Evolutionary conservation across 202 grass and related monocot species (phyloP), one percentile per base, ranked within the genome.

Genomic region (Digitaria exilis): DNA sequence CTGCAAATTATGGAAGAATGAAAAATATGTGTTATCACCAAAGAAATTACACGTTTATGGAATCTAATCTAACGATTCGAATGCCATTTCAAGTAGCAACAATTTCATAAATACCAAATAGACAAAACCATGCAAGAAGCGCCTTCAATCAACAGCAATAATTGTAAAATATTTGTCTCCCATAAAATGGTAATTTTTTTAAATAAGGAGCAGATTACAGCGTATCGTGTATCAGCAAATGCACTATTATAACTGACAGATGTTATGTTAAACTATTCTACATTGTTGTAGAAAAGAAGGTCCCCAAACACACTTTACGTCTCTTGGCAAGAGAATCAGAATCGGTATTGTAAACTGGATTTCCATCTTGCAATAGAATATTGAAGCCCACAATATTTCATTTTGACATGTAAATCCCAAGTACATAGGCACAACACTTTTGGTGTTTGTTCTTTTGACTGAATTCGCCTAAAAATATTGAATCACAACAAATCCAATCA

Each of bases 1-100:
- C 88, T 90, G 79, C 37, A 90, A 81, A 55, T 65, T 83, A 17
- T 24, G 25, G 80, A 72, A 61, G 37, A 57, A 64, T 65, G 65
- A 89, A 48, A 69, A 65, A 19, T 5, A 45, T 9, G 68, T 16
- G 10, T 49, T 60, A 88, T 39, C 28, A 48, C 22, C 12, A 74
- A 79, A 65, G 39, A 73, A 73, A 83, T 64, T 42, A 70, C 41
- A 72, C n/a, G 48, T 60, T 65, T 7, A 30, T 72, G 35, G 54
- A 76, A 12, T 49, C 31, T 13, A 26, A 72, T 48, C 22, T 12
- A 45, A 80, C 28, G 42, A 48, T 58, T 28, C 24, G 7, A 42
- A 46, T 73, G 75, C 15, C 54, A 66, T 65, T 85, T 64, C 12
- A 11, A 60, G 50, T 31, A 75, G 68, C 45, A 86, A 26, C 15